Conservation (phyloP, 1,284 basidiomycete species). For the Naganishia sp. region DNA sequence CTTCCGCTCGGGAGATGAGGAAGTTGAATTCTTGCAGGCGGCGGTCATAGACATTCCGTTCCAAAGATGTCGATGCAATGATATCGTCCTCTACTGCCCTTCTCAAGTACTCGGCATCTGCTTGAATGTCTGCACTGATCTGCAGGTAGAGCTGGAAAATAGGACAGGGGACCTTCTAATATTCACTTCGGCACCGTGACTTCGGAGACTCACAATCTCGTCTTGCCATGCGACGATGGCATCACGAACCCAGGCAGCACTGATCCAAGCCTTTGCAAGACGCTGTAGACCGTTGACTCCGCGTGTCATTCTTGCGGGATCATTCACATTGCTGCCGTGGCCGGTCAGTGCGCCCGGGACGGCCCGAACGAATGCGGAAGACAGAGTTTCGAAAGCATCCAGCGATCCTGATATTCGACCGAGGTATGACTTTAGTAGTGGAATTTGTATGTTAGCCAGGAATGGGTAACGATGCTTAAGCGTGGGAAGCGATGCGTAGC, state of each 20-base stretch:
- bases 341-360: slow-evolving; percentile 79
- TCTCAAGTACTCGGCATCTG: slow-evolving; percentile 56
- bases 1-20: slow-evolving; percentile 71
- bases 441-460: slow-evolving; percentile 79
- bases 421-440: slow-evolving; percentile 75
- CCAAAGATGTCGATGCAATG: not conserved
- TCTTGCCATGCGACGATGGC: slow-evolving; percentile 80
- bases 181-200: not conserved
- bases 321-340: slow-evolving; percentile 54
- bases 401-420: slow-evolving; percentile 76
- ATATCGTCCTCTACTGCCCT: slow-evolving; percentile 27
- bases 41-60: slow-evolving; percentile 55
- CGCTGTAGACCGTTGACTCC: slow-evolving; percentile 77
- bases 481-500: slow-evolving; percentile 81
- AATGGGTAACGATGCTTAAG: slow-evolving; percentile 77
- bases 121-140: slow-evolving; percentile 75
- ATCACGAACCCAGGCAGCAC: slow-evolving; percentile 67
- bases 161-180: not conserved
- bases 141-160: slow-evolving; percentile 77
- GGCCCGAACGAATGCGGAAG: slow-evolving; percentile 79
- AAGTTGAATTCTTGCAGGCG: slow-evolving; percentile 65
- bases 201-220: slow-evolving; percentile 64
- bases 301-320: slow-evolving; percentile 63
- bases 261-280: slow-evolving; percentile 77
- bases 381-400: slow-evolving; percentile 89